Conservation (phyloP, 1,139 yeast species). For the Candida glucosophila region DNA sequence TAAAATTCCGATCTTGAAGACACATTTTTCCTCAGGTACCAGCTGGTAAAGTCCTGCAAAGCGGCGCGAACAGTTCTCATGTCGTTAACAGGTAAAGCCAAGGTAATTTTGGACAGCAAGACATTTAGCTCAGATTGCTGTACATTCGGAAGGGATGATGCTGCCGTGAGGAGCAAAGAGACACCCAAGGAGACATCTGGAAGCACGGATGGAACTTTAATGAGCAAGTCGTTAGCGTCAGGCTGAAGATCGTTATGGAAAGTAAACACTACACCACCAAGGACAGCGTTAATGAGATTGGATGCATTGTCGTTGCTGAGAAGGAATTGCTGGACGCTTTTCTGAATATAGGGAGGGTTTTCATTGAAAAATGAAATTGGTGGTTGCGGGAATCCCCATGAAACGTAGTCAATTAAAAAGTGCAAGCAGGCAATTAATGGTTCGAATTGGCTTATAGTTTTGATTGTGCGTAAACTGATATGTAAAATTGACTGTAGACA, state of each 20-base stretch:
- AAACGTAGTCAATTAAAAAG: conserved; percentile 66
- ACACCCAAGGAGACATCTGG: conserved; percentile 34
- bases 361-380: conserved; percentile 66
- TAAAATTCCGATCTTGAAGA: conserved; percentile 37
- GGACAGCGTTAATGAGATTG: conserved; percentile 42
- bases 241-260: conserved; percentile 65
- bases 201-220: conserved; percentile 52
- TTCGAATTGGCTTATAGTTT: conserved; percentile 54
- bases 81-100: conserved; percentile 62
- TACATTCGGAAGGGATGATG: conserved; percentile 54
- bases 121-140: conserved; percentile 58
- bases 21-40: conserved; percentile 77
- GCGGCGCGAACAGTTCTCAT: conserved; percentile 64
- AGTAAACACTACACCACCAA: conserved; percentile 61
- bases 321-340: conserved; percentile 31
- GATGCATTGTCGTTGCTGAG: conserved; percentile 47
- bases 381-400: conserved; percentile 78
- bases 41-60: conserved; percentile 65
- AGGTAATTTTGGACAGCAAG: conserved; percentile 45
- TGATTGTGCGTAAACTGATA: conserved; percentile 49
- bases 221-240: conserved; percentile 69
- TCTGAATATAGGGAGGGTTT: conserved; percentile 38
- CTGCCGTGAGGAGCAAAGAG: conserved; percentile 53
- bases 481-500: conserved; percentile 52
- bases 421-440: conserved; percentile 67